These are phyloP conservation scores for Boletus subcaerulescens DNA, from an alignment of 768 basidiomycete species.

Conservation along the genomic window DNA sequence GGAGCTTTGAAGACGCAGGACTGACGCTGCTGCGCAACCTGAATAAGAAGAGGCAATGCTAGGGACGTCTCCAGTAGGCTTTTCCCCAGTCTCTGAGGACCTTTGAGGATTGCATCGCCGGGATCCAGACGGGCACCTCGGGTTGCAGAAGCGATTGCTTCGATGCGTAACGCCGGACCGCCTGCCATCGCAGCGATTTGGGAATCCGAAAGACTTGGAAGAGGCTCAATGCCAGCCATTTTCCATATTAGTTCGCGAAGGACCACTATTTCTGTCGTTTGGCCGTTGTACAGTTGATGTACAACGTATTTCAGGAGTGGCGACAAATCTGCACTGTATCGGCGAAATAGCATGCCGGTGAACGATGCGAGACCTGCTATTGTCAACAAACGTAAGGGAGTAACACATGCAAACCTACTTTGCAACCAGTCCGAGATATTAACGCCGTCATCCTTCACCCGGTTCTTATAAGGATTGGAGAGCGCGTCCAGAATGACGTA, in stretches of 20 bases:
- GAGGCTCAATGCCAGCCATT: slow-evolving; percentile 91
- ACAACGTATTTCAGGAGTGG: slow-evolving; percentile 88
- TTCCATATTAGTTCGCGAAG: slow-evolving; percentile 92
- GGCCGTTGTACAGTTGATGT: slow-evolving; percentile 80
- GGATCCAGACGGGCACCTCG: slow-evolving; percentile 75
- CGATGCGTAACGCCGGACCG: slow-evolving; percentile 80
- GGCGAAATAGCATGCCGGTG: slow-evolving; percentile 86
- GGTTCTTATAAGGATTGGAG: slow-evolving; percentile 74
- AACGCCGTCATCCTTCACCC: slow-evolving; percentile 90
- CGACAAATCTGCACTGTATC: slow-evolving; percentile 79
- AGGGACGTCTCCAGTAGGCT: slow-evolving; percentile 65
- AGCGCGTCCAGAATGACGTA: slow-evolving; percentile 86
- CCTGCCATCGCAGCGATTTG: slow-evolving; percentile 92
- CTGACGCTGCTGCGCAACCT: slow-evolving; percentile 89
- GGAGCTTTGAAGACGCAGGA: slow-evolving; percentile 73
- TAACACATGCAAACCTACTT: slow-evolving; percentile 54
- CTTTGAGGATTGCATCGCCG: slow-evolving; percentile 59
- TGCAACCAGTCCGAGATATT: slow-evolving; percentile 90
- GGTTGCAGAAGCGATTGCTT: slow-evolving; percentile 77
- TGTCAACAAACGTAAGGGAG: slow-evolving; percentile 17
- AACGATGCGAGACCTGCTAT: slow-evolving; percentile 83
- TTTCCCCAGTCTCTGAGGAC: slow-evolving; percentile 64
- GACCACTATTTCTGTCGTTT: slow-evolving; percentile 86
- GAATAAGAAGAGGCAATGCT: slow-evolving; percentile 86
- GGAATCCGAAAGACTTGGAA: slow-evolving; percentile 83